Conservation (phyloP, 495 filamentous ascomycete species). For the Pyronema domesticum region DNA sequence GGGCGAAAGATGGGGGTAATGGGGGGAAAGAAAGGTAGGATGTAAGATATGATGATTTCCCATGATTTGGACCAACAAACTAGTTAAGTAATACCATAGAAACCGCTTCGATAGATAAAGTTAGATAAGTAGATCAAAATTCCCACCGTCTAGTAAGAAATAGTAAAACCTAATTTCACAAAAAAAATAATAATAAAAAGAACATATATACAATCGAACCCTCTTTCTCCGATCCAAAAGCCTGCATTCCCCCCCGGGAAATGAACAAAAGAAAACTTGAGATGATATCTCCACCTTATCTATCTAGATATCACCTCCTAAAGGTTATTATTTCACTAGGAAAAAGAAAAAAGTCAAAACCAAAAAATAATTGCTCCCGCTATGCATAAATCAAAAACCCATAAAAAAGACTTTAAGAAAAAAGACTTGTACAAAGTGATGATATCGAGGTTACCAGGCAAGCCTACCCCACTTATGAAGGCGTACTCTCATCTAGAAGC, state of each 20-base stretch:
- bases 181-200: too few relatives aligned
- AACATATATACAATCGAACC: too few relatives aligned
- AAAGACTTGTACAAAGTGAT: too few relatives aligned
- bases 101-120: neutral
- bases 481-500: constrained; percentile 13
- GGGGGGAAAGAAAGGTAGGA: too few relatives aligned
- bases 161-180: too few relatives aligned
- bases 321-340: neutral
- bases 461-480: neutral
- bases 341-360: neutral
- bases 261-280: neutral
- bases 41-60: too few relatives aligned
- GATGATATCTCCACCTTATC: constrained; percentile 2
- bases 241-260: neutral
- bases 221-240: too few relatives aligned
- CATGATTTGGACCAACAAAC: too few relatives aligned
- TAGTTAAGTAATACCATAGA: too few relatives aligned
- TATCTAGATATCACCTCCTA: too few relatives aligned
- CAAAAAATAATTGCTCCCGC: neutral
- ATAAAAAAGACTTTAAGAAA: neutral
- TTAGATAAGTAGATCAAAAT: constrained; percentile 19
- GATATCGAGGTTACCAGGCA: too few relatives aligned
- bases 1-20: too few relatives aligned
- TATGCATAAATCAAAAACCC: constrained; percentile 2
- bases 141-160: constrained; percentile 17